Evolutionary conservation across 208 protist genomes (phyloP).

Genomic region (Leishmania braziliensis): DNA sequence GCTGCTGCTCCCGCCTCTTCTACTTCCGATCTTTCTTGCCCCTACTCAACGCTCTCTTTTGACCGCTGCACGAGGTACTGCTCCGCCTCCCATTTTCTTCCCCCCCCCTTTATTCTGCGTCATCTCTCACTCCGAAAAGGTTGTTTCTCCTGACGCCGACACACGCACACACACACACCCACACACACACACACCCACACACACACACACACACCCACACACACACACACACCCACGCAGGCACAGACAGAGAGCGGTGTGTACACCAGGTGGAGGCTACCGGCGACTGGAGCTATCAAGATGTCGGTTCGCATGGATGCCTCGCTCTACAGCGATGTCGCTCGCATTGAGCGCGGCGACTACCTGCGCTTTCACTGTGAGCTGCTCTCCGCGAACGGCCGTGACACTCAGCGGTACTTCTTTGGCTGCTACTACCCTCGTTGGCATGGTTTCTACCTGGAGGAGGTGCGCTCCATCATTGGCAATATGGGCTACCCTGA

Average conservation of each 20-base stretch:
- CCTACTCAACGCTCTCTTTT: neutral
- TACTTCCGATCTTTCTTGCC: neutral
- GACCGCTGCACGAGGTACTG: neutral
- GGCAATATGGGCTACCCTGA: constrained; percentile 78
- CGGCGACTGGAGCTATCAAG: neutral
- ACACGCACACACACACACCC: neutral
- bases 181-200: neutral
- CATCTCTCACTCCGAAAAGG: neutral
- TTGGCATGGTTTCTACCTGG: constrained; percentile 89
- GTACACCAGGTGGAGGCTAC: neutral
- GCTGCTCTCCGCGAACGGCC: constrained; percentile 60
- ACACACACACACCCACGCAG: neutral
- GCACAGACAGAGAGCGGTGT: neutral
- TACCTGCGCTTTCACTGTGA: constrained; percentile 85
- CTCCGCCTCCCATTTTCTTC: neutral
- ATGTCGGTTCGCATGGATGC: constrained; percentile 83
- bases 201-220: neutral
- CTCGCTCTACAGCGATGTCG: constrained; percentile 82
- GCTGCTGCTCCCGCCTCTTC: neutral
- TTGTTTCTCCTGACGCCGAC: neutral
- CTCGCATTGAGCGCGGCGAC: constrained; percentile 80
- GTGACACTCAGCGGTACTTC: constrained; percentile 87
- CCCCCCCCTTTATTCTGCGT: neutral
- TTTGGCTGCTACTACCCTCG: constrained; percentile 90
- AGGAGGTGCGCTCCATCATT: constrained; percentile 88